A percentile compares a stretch with the other conserved stretches of the same genome.
Evolutionary conservation across 2,329 filamentous ascomycete species (phyloP).

Genomic region (Cladophialophora yegresii): DNA sequence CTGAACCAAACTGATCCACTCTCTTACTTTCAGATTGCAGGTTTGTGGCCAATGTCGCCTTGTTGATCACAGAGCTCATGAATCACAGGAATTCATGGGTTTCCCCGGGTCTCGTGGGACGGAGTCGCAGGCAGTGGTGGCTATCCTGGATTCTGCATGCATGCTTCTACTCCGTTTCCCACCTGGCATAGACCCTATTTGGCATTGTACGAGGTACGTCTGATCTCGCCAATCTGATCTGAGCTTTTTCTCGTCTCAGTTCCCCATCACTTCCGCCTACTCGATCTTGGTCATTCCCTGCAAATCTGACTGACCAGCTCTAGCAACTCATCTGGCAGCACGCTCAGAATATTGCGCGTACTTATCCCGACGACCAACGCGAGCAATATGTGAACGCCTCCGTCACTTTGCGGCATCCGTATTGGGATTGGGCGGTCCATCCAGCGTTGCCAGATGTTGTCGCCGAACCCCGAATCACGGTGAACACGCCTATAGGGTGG

Average conservation of each 20-base stretch:
- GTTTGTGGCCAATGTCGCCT: conserved; percentile 49
- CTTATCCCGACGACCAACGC: conserved; percentile 51
- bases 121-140: conserved; percentile 46
- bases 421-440: conserved; percentile 54
- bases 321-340: conserved; percentile 46
- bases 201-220: conserved; percentile 58
- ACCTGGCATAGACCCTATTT: conserved; percentile 85
- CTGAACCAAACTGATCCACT: conserved; percentile 64
- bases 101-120: conserved; percentile 65
- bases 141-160: conserved; percentile 71
- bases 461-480: conserved; percentile 44
- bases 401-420: conserved; percentile 49
- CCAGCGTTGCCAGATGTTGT: conserved; percentile 43
- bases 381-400: conserved; percentile 52
- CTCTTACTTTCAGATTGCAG: conserved; percentile 78
- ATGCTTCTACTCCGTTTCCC: conserved; percentile 73
- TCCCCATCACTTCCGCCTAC: conserved; percentile 10
- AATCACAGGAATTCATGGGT: conserved; percentile 77
- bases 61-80: conserved; percentile 15
- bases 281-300: conserved; percentile 1
- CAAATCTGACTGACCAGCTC: neutral
- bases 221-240: neutral
- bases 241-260: neutral
- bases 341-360: conserved; percentile 44
- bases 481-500: conserved; percentile 47